Percentiles rank a stretch among this genome's conserved stretches.
Evolutionary conservation across 768 basidiomycete genomes (phyloP).

Genomic region (Auricularia cornea): DNA sequence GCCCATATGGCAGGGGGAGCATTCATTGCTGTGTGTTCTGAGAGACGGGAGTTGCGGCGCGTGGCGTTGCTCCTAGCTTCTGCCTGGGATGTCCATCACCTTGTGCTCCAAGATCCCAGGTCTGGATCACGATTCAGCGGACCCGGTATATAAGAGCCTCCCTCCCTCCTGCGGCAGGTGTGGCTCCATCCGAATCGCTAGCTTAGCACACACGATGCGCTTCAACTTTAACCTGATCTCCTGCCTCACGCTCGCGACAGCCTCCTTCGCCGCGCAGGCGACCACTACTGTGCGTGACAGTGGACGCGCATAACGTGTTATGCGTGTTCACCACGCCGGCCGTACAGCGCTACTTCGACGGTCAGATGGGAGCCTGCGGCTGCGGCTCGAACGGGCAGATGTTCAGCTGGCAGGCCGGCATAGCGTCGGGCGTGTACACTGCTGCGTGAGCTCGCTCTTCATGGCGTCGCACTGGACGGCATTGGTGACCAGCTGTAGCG

Average conservation of each 20-base stretch:
- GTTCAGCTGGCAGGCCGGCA: not conserved
- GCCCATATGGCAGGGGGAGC: no score
- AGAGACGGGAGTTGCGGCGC: no score
- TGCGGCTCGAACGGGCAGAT: not conserved
- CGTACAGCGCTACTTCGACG: conserved; percentile 1
- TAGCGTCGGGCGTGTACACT: not conserved
- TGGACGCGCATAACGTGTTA: not conserved
- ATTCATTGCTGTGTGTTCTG: no score
- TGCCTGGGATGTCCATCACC: no score
- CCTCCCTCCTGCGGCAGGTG: no score
- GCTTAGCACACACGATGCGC: no score
- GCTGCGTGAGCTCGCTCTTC: not conserved
- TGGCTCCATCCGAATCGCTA: no score
- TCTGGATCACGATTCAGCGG: no score
- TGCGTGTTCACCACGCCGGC: not conserved
- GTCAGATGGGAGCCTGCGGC: not conserved
- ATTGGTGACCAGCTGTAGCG: not conserved
- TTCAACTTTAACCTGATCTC: not conserved
- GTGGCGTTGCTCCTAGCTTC: no score
- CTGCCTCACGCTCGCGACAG: not conserved
- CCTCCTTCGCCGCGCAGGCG: not conserved
- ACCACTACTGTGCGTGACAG: conserved; percentile 1
- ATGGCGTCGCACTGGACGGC: not conserved
- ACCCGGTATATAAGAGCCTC: no score
- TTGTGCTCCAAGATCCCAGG: no score